Base-by-base conservation (phyloP, 805 yeast species). In the Candida takata region DNA sequence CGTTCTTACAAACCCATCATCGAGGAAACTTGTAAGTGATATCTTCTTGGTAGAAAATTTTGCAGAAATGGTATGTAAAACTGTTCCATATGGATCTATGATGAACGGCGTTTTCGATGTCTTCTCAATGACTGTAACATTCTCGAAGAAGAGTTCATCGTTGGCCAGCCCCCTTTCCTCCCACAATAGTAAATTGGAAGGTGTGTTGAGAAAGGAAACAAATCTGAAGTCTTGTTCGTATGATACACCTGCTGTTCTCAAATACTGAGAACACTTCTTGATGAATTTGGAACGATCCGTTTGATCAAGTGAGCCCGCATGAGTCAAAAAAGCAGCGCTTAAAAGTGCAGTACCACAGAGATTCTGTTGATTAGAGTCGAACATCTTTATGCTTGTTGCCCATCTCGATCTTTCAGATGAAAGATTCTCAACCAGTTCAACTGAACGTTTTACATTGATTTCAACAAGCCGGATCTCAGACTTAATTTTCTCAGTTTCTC, bases 401-500 rank as follows among this genome's bases (percentile, higher is more conserved):
- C 97, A 88, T 50, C 97, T 68, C 5, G 62, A 55, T 44, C 82
- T 70, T 54, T 88, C 97, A 1, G 57, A 55, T 0, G 79, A 69
- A 42, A 88, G 64, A 44, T 74, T 77, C 5, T 74, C 78, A 21
- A 88, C 60, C 27, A 90, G 62, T 10, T 62, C 52, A 38, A 72
- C 57, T 39, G 95, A 81, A 28, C 95, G 64, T 1, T 53, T 57
- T 2, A 85, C 81, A 40, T 76, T 83, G 2, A 33, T 35, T 40
- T 76, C 74, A 8, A 86, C 90, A 2, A 51, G 46, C 3, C 55
- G 54, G 80, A 88, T 81, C 49, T 85, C 90, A 1, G 63, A 48
- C 54, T 84, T 88, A 29, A 87, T 76, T 23, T 64, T 60, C 52
- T 90, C 96, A 1, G 84, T 70, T 25, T 84, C 88, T 40, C 95